Evolutionary conservation across 2,329 filamentous ascomycete species (phyloP), one percentile per base, ranked within the genome.

Genomic region (Cladosporium oxysporum): DNA sequence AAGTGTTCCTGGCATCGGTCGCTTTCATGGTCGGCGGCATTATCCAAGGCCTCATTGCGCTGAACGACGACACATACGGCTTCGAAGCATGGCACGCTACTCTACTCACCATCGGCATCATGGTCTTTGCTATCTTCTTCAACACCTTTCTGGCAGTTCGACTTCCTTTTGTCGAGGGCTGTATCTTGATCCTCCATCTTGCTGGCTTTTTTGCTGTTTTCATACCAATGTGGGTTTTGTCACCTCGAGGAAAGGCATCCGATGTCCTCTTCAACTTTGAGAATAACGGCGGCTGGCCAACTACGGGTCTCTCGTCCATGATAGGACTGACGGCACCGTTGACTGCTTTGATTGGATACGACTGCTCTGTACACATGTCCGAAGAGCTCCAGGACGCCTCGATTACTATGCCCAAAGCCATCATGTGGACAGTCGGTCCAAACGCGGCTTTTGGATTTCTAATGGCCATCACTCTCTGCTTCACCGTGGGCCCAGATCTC

Each of bases 31-130:
- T 79, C 5, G 81, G 77, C 4, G 61, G 61, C 16, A 63, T 63
- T 47, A 79, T 82, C 5, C 79, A 82, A 69, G 80, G 80, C 0
- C 66, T 82, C 11, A 74, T 80, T n/a, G 75, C 80, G n/a, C 69
- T 82, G 44, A 81, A 81, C 62, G 70, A 80, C 50, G 72, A 75
- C 0, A 69, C 71, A 3, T 82, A 82, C 66, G 67, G 63, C 29
- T 60, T 53, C 26, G 16, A 58, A 58, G 33, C 52, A 23, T 83
- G 80, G 80, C 81, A 83, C 64, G 80, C 76, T 3, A 83, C 81
- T 2, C 72, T 83, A 62, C 69, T 83, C 6, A 72, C 70, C 14
- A 71, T 74, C 26, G 73, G 66, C 5, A 65, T 74, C 14, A 64
- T 70, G 49, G 23, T 57, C 2, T 70, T 71, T 23, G 66, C 69